Evolutionary conservation across 139 green algal species (phyloP).

Genomic region (Chlamydomonas schloesseri): DNA sequence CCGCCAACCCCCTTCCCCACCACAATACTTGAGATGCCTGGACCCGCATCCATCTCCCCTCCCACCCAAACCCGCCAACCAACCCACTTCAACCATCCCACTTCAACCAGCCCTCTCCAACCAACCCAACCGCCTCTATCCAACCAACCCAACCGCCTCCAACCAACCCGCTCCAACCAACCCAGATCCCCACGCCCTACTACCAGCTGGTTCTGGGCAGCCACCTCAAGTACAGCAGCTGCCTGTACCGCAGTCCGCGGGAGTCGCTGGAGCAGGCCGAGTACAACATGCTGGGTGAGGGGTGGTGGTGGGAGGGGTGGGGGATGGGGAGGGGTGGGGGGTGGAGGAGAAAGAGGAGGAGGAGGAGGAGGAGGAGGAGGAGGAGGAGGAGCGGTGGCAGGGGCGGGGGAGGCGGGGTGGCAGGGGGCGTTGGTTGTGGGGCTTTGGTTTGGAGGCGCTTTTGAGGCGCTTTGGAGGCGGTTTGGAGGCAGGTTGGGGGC

Average conservation of each 20-base stretch:
- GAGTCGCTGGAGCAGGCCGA: conserved; percentile 89
- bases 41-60: too few relatives aligned
- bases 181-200: conserved; percentile 94
- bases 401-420: neutral
- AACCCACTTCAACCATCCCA: too few relatives aligned
- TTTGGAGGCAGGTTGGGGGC: too few relatives aligned
- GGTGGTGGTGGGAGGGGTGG: neutral
- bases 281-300: conserved; percentile 89
- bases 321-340: neutral
- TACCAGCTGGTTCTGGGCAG: conserved; percentile 89
- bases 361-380: too few relatives aligned
- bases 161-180: neutral
- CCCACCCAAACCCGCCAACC: too few relatives aligned
- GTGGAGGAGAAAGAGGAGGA: neutral
- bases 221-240: conserved; percentile 95
- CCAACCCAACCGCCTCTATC: neutral
- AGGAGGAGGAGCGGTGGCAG: neutral
- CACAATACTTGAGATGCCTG: too few relatives aligned
- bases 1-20: too few relatives aligned
- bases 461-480: too few relatives aligned
- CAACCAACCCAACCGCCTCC: neutral
- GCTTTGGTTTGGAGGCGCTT: too few relatives aligned
- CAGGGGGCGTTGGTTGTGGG: too few relatives aligned
- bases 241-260: conserved; percentile 76
- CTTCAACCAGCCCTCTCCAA: too few relatives aligned